phyloP scores from a whole-genome alignment of 2,329 filamentous ascomycete genomes.

The Ceratocystis papillata region DNA sequence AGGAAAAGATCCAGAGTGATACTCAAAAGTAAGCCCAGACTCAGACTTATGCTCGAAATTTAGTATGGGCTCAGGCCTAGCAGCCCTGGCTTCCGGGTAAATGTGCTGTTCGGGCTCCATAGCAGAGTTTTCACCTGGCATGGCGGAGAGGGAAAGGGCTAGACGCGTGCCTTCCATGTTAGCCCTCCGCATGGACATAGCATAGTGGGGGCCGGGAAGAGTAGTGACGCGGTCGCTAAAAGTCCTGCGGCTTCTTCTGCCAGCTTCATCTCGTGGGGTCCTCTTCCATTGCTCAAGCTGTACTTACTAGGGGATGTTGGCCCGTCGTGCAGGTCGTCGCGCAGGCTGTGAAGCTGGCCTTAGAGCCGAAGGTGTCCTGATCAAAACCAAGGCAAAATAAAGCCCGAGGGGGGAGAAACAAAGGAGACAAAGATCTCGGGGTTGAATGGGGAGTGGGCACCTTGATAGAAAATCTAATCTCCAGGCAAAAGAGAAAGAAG shows the following conservation, averaged over 20 bases:
- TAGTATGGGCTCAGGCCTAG: too few relatives aligned
- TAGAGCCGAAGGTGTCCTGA: not conserved
- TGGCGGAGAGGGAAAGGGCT: not conserved
- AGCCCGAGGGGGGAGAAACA: not conserved
- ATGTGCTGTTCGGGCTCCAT: not conserved
- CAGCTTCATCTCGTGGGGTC: not conserved
- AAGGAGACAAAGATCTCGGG: not conserved
- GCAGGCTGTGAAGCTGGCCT: not conserved
- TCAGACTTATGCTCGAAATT: not conserved
- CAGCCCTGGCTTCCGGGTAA: not conserved
- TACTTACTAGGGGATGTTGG: not conserved
- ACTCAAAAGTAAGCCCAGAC: not conserved
- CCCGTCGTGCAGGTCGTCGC: not conserved
- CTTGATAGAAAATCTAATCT: slow-evolving; percentile 2
- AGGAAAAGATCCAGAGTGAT: too few relatives aligned
- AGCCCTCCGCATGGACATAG: not conserved
- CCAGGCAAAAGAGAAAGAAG: not conserved
- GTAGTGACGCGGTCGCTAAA: not conserved
- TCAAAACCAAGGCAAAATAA: not conserved
- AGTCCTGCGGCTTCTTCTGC: not conserved
- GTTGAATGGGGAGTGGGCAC: not conserved
- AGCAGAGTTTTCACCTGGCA: slow-evolving; percentile 8
- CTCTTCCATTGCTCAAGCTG: not conserved
- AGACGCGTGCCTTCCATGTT: slow-evolving; percentile 4
- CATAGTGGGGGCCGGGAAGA: not conserved